Percentiles rank a stretch among this genome's conserved stretches.
These are phyloP conservation scores for Malassezia japonica DNA, from an alignment of 1,284 basidiomycete species.

Conservation along the genomic window DNA sequence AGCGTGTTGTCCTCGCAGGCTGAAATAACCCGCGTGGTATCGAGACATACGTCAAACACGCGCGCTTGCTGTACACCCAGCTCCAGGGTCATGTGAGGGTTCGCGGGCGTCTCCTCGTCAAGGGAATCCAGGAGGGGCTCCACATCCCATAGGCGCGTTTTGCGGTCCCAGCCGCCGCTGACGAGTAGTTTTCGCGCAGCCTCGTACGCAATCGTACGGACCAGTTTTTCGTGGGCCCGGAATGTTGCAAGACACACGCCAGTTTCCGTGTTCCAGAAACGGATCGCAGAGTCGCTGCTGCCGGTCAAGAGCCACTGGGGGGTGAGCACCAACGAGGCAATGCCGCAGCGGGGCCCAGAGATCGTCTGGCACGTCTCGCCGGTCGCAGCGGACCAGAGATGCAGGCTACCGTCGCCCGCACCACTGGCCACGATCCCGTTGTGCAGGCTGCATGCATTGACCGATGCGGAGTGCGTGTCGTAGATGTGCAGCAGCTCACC, in stretches of 20 bases:
- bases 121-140: not conserved
- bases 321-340: not conserved
- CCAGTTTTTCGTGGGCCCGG: conserved; percentile 6
- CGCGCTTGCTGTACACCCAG: conserved; percentile 8
- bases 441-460: conserved; percentile 13
- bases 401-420: conserved; percentile 5
- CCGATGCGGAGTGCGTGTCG: not conserved
- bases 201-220: conserved; percentile 11
- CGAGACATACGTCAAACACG: conserved; percentile 10
- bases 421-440: conserved; percentile 6
- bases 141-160: conserved; percentile 10
- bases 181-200: conserved; percentile 1
- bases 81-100: conserved; percentile 1
- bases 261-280: not conserved
- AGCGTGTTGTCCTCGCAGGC: conserved; percentile 9
- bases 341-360: not conserved
- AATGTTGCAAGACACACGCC: conserved; percentile 2
- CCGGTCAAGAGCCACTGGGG: not conserved
- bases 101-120: not conserved
- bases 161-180: conserved; percentile 12
- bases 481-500: not conserved
- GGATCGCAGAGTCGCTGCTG: conserved; percentile 8
- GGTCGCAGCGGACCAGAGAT: conserved; percentile 1
- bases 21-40: conserved; percentile 3
- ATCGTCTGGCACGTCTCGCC: not conserved